Conservation (phyloP, 495 filamentous ascomycete species). For the Tuber magnatum region DNA sequence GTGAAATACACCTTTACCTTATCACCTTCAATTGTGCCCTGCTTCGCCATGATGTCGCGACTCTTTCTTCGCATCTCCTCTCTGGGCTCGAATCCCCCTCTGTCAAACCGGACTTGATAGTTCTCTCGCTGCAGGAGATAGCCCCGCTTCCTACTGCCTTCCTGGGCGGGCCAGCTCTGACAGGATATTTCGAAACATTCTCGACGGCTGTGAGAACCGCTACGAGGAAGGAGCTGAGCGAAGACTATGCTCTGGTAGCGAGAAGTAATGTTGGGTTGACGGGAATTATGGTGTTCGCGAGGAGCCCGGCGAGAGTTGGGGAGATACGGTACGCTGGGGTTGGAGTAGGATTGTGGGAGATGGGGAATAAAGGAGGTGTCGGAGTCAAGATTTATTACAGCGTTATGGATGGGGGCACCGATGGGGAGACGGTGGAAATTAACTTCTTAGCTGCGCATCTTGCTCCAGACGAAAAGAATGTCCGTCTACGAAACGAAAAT, state of each 20-base stretch:
- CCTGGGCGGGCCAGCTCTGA: constrained; percentile 73
- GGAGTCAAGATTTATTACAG: constrained; percentile 61
- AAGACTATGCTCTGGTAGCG: constrained; percentile 48
- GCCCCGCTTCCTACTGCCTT: constrained; percentile 77
- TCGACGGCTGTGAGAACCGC: constrained; percentile 62
- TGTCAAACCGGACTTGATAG: constrained; percentile 58
- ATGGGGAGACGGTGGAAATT: constrained; percentile 52
- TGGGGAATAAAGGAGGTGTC: constrained; percentile 93
- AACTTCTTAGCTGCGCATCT: constrained; percentile 87
- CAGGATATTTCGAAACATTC: constrained; percentile 65
- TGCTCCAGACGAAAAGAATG: constrained; percentile 70
- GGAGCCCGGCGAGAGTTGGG: constrained; percentile 51
- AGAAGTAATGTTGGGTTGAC: constrained; percentile 79
- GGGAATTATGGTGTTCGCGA: constrained; percentile 71
- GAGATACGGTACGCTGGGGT: constrained; percentile 63
- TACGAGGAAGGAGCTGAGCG: constrained; percentile 42
- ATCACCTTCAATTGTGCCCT: constrained; percentile 83
- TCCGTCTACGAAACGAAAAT: constrained; percentile 67
- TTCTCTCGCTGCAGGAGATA: constrained; percentile 80
- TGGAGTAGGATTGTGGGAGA: constrained; percentile 71
- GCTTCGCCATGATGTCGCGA: constrained; percentile 51
- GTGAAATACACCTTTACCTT: constrained; percentile 52
- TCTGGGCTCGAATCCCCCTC: constrained; percentile 51
- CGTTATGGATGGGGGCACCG: constrained; percentile 21
- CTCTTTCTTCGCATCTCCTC: constrained; percentile 67